Evolutionary conservation across 78 protist genomes (phyloP).

Genomic region (Cavenderia fasciculata): DNA sequence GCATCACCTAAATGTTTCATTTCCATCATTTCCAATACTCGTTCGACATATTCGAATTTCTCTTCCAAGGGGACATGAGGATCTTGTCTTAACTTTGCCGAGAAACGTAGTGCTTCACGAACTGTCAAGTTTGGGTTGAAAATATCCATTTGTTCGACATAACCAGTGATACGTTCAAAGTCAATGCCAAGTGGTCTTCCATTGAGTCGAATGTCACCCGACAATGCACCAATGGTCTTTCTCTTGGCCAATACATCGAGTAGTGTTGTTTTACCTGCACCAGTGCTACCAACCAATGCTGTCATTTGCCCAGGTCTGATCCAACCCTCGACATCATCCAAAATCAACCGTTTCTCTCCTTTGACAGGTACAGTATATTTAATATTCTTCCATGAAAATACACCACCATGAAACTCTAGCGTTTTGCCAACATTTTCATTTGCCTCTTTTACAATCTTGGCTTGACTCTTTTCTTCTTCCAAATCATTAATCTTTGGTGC

Average conservation of each 20-base stretch:
- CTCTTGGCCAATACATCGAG: constrained; percentile 88
- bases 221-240: constrained; percentile 78
- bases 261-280: constrained; percentile 95
- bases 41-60: constrained; percentile 55
- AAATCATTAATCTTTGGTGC: constrained; percentile 73
- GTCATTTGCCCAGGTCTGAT: constrained; percentile 82
- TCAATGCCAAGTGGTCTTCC: constrained; percentile 74
- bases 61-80: constrained; percentile 27
- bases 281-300: constrained; percentile 86
- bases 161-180: constrained; percentile 80
- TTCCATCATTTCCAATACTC: constrained; percentile 77
- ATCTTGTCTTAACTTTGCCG: constrained; percentile 57
- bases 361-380: constrained; percentile 62
- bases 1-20: constrained; percentile 77
- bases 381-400: constrained; percentile 57
- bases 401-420: constrained; percentile 32
- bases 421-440: constrained; percentile 12
- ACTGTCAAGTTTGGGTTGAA: constrained; percentile 60
- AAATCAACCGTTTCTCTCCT: constrained; percentile 12
- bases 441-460: constrained; percentile 17
- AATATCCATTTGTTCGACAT: constrained; percentile 83
- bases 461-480: constrained; percentile 18
- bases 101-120: constrained; percentile 69
- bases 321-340: constrained; percentile 47
- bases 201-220: constrained; percentile 72